A percentile compares a stretch with the other conserved stretches of the same genome.
Evolutionary conservation across 305 asterid genomes (phyloP).

Genomic region (Solanum hybrid): DNA sequence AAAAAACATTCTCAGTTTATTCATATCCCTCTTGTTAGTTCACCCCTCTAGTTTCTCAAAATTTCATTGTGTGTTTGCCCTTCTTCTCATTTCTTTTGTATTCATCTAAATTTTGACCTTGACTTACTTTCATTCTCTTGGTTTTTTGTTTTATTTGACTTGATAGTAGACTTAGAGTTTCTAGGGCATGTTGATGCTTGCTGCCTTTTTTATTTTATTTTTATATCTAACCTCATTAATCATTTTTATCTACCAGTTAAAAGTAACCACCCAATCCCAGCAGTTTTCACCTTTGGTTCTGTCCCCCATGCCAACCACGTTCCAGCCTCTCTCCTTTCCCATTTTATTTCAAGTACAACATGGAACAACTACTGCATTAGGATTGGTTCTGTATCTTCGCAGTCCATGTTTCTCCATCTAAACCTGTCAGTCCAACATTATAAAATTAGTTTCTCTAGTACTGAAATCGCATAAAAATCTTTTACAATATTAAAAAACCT

Average conservation of each 20-base stretch:
- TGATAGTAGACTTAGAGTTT: background rate
- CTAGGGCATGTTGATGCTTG: background rate
- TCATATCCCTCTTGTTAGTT: background rate
- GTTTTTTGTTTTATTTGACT: background rate
- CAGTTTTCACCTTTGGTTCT: background rate
- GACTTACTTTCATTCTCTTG: background rate
- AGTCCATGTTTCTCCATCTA: background rate
- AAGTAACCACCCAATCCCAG: background rate
- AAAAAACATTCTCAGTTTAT: background rate
- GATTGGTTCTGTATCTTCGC: background rate
- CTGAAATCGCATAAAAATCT: background rate
- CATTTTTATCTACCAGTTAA: background rate
- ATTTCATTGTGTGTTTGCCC: background rate
- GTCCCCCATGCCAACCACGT: background rate
- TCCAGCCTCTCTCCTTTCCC: background rate
- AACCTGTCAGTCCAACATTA: background rate
- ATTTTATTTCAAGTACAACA: background rate
- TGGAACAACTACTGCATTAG: background rate
- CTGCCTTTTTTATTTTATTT: background rate
- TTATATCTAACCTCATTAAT: background rate
- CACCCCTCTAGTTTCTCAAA: background rate
- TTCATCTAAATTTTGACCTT: background rate
- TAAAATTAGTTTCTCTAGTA: background rate
- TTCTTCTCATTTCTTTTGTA: background rate
- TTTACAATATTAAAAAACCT: background rate